Evolutionary conservation across 2,329 filamentous ascomycete species (phyloP), one percentile per base, ranked within the genome.

Genomic region (Emergomyces africanus): DNA sequence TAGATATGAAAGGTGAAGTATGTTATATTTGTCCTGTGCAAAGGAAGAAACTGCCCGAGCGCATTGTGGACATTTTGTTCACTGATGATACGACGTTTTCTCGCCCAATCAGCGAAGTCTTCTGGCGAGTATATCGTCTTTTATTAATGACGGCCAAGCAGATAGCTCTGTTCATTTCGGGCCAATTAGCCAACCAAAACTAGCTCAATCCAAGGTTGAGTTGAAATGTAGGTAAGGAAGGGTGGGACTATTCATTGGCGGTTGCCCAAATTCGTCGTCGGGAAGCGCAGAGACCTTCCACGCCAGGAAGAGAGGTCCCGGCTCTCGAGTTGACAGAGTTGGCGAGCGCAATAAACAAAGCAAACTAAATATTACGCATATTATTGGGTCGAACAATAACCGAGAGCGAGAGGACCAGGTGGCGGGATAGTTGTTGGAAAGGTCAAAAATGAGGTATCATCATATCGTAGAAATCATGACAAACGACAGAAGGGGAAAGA

Each of bases 381-480:
- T 33, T 23, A 54, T 23, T 23, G 50, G 15, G 50, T 54, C 30
- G 37, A 23, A n/a, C n/a, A n/a, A 35, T 37, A 25, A 20, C 33
- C 18, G 33, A 33, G 41, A 37, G 18, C n/a, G 28, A n/a, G 30
- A 3, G 20, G 28, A 37, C 35, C 20, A 37, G 37, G 28, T 14
- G 55, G 42, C 28, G 10, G 44, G 10, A 25, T 48, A n/a, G 33
- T 48, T 41, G 12, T 41, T 23, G 30, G 41, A 57, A 57, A 48
- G 55, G 55, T 39, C 30, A 46, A 48, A n/a, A 41, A 50, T 48
- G 44, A 60, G 61, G 60, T 64, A 63, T 64, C 62, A 61, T 64
- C 63, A 61, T 60, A 64, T 57, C 46, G 59, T 63, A 57, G 39
- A 61, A 64, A 61, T 57, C 61, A 33, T 58, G 55, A 61, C 54